Conservation (phyloP, 306 rosid species). For the Citrullus colocynthis region DNA sequence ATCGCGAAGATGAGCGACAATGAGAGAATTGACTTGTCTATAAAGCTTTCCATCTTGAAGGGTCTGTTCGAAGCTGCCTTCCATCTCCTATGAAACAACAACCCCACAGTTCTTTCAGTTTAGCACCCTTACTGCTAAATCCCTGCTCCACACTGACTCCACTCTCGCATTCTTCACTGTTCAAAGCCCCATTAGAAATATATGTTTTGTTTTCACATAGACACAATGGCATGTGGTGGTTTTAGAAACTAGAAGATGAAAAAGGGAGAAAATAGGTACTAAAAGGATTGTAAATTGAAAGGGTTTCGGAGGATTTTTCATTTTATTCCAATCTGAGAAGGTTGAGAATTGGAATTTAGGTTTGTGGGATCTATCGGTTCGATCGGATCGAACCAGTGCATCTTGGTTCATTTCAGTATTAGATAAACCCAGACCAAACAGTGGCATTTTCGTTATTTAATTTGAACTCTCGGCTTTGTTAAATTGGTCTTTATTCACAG, state of each 20-base stretch:
- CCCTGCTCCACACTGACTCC: not conserved
- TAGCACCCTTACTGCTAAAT: not conserved
- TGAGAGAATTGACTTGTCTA: constrained; percentile 67
- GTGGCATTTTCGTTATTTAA: not conserved
- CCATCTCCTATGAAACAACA: constrained; percentile 30
- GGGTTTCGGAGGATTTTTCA: not conserved
- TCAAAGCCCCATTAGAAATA: not conserved
- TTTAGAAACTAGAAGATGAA: not conserved
- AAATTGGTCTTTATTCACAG: not conserved
- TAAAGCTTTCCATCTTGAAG: constrained; percentile 59
- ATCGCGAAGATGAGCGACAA: constrained; percentile 80
- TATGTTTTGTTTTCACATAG: not conserved
- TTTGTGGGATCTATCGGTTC: not conserved
- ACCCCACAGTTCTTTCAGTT: not conserved
- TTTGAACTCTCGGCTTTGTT: not conserved
- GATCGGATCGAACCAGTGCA: not conserved
- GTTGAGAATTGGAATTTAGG: not conserved
- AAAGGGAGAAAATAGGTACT: no score
- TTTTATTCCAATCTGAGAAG: not conserved
- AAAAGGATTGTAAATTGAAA: not conserved
- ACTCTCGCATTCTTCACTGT: not conserved
- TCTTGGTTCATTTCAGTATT: not conserved
- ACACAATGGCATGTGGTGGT: not conserved
- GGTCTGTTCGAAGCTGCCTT: constrained; percentile 36
- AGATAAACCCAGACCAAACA: not conserved